Evolutionary conservation across 129 eudicot species (phyloP).

Genomic region (Tanacetum coccineum): DNA sequence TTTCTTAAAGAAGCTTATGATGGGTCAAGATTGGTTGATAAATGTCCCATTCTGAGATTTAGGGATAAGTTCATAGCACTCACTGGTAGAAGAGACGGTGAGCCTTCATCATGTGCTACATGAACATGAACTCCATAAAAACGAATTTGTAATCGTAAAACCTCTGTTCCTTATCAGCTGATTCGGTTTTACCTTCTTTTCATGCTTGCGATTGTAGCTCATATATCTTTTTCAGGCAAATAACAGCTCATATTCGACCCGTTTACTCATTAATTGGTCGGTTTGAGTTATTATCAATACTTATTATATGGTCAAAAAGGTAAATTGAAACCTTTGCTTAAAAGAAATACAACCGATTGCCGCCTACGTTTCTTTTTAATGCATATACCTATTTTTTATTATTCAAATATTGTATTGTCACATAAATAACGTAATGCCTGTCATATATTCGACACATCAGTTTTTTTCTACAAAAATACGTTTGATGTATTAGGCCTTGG

Average conservation of each 20-base stretch:
- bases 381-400: no score
- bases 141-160: background rate
- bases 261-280: background rate
- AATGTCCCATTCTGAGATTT: slow-evolving; percentile 58
- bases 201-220: background rate
- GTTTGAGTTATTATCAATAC: no score
- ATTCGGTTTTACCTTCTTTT: background rate
- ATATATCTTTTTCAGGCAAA: background rate
- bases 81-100: slow-evolving; percentile 54
- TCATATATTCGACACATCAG: no score
- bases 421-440: background rate
- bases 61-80: slow-evolving; percentile 64
- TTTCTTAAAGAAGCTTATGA: slow-evolving; percentile 88
- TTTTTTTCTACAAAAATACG: background rate
- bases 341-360: background rate
- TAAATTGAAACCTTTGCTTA: background rate
- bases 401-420: no score
- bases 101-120: slow-evolving; percentile 25
- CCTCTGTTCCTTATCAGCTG: background rate
- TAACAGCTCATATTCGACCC: background rate
- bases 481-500: background rate
- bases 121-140: slow-evolving; percentile 14
- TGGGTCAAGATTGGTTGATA: slow-evolving; percentile 63
- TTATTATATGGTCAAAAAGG: background rate
- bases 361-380: no score